Evolutionary conservation across 2,329 filamentous ascomycete species (phyloP).

Genomic region (Metarhizium brunneum): DNA sequence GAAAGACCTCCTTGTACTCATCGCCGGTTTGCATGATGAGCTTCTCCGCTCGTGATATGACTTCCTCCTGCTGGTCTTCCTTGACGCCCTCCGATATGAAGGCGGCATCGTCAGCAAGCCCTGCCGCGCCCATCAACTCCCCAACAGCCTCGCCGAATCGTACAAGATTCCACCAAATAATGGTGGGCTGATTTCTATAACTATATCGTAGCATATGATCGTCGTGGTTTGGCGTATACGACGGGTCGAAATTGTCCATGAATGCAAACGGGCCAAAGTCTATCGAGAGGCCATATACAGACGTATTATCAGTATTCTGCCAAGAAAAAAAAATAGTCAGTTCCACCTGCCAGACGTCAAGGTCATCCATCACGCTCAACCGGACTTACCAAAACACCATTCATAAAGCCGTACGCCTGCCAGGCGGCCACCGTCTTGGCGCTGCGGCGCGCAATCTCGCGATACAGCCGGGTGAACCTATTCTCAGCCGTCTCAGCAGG

Average conservation of each 20-base stretch:
- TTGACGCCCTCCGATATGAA: constrained; percentile 66
- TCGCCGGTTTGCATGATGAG: constrained; percentile 74
- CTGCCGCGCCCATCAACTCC: constrained; percentile 74
- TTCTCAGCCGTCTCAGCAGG: constrained; percentile 65
- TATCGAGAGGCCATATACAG: constrained; percentile 76
- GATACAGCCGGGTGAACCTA: constrained; percentile 76
- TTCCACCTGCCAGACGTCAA: background rate
- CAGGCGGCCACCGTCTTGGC: constrained; percentile 82
- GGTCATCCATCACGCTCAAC: too few relatives aligned
- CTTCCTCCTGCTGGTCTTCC: constrained; percentile 51
- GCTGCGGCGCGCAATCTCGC: constrained; percentile 78
- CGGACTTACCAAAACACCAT: constrained; percentile 62
- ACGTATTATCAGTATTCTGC: constrained; percentile 91
- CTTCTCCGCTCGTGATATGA: constrained; percentile 72
- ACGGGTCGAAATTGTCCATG: constrained; percentile 91
- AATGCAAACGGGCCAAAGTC: constrained; percentile 98
- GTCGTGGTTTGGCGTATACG: constrained; percentile 95
- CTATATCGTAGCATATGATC: constrained; percentile 79
- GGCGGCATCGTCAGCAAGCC: constrained; percentile 57
- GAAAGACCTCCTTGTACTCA: constrained; percentile 81
- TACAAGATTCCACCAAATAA: constrained; percentile 98
- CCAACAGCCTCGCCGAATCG: constrained; percentile 82
- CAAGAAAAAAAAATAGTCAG: constrained; percentile 10
- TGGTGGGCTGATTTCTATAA: constrained; percentile 88
- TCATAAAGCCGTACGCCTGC: constrained; percentile 99